Conservation (phyloP, 768 basidiomycete species). For the Tephrocybe sp. region DNA sequence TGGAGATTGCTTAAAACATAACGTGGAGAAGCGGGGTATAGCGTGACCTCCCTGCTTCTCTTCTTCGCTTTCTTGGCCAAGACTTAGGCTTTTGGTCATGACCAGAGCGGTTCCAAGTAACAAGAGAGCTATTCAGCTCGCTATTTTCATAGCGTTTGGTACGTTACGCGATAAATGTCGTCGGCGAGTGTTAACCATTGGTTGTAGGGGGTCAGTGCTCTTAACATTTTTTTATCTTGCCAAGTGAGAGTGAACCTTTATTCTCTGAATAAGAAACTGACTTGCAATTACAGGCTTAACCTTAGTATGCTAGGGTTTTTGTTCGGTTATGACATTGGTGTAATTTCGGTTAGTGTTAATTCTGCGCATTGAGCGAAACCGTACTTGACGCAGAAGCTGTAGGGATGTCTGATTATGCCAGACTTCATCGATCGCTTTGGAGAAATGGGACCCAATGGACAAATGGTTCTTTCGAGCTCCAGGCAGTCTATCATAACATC, state of each 20-base stretch:
- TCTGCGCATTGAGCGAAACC: not conserved
- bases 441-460: conserved; percentile 42
- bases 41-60: conserved; percentile 19
- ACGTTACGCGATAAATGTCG: conserved; percentile 20
- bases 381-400: conserved; percentile 5
- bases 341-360: conserved; percentile 54
- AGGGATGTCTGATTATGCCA: conserved; percentile 80
- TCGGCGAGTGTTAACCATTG: not conserved
- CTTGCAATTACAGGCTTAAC: not conserved
- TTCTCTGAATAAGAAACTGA: conserved; percentile 1
- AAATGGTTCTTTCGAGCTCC: conserved; percentile 51
- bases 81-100: conserved; percentile 15
- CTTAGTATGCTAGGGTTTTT: conserved; percentile 44
- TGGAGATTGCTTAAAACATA: conserved; percentile 14
- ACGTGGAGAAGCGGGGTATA: not conserved
- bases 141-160: conserved; percentile 75
- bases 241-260: not conserved
- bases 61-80: conserved; percentile 16
- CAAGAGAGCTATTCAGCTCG: conserved; percentile 58
- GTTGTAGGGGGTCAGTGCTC: conserved; percentile 16
- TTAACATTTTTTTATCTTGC: not conserved
- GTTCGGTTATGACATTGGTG: conserved; percentile 76
- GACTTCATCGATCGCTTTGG: conserved; percentile 75
- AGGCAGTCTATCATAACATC: conserved; percentile 79
- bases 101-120: conserved; percentile 55